These are phyloP conservation scores for Phylloporus sp. DNA, from an alignment of 768 basidiomycete species.

Conservation along the genomic window DNA sequence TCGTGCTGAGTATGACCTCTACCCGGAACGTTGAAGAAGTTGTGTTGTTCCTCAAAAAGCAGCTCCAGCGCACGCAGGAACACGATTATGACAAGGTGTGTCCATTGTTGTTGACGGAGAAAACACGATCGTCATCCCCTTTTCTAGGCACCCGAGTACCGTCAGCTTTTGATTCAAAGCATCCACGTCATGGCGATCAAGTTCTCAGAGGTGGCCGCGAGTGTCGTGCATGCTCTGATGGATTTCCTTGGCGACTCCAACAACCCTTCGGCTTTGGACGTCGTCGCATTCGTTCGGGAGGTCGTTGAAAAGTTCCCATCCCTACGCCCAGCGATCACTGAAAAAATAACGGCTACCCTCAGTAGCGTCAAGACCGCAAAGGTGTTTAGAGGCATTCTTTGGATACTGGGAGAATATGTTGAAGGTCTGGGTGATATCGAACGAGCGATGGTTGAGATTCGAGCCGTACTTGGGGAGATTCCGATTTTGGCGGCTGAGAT, in stretches of 20 bases:
- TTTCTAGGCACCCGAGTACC: slow-evolving; percentile 81
- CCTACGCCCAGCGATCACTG: slow-evolving; percentile 74
- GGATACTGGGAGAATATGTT: slow-evolving; percentile 98
- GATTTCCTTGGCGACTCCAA: slow-evolving; percentile 93
- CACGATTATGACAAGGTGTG: slow-evolving; percentile 85
- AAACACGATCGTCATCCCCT: not conserved
- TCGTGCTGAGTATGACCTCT: slow-evolving; percentile 89
- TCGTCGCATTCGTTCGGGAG: slow-evolving; percentile 85
- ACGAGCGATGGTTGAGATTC: slow-evolving; percentile 67
- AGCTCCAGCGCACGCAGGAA: slow-evolving; percentile 90
- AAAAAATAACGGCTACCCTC: slow-evolving; percentile 78
- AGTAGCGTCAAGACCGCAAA: slow-evolving; percentile 92
- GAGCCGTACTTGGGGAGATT: slow-evolving; percentile 91
- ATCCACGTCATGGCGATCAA: slow-evolving; percentile 96
- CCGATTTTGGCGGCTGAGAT: slow-evolving; percentile 93
- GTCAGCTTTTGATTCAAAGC: slow-evolving; percentile 93
- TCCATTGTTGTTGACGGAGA: not conserved
- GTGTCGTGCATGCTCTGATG: slow-evolving; percentile 90
- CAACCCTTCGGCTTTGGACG: slow-evolving; percentile 93
- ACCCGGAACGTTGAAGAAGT: slow-evolving; percentile 96
- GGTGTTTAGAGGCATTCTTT: slow-evolving; percentile 92
- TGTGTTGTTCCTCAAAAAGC: slow-evolving; percentile 94
- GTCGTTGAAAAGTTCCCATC: slow-evolving; percentile 97
- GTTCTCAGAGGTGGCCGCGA: slow-evolving; percentile 95
- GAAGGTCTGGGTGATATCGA: slow-evolving; percentile 63